Base-by-base conservation (phyloP, 2,329 filamentous ascomycete species). In the Rhynchosporium secalis region DNA sequence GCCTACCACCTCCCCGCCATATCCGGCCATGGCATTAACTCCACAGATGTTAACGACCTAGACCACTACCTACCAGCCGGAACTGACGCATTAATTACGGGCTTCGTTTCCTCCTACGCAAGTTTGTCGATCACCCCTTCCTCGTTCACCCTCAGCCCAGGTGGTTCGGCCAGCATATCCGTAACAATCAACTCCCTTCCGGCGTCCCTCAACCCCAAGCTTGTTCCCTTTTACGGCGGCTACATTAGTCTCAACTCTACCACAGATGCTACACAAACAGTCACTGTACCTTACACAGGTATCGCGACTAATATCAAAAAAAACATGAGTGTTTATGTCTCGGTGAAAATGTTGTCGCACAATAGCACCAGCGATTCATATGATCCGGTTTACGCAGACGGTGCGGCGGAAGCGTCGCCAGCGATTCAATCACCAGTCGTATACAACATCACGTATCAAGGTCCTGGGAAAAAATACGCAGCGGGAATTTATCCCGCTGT, bases 101-200 rank as follows among this genome's bases (percentile, higher is more conserved):
- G 62, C 15, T 63, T 68, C 3, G 36, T 51, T 3, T 65, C 62
- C 12, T 40, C n/a, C 6, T 55, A 43, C 10, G 48, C 60, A 3
- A 63, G 63, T 1, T 69, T 67, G 1, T 31, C 57, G 8, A 71
- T 72, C 46, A 48, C 65, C 13, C 63, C 62, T 0, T 43, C 67
- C 9, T 69, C 58, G 2, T 26, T 72, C 3, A 68, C 63, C 43
- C 40, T 73, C 9, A 33, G 56, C 8, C 43, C 67, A 20, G 69
- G 69, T 1, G 38, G 67, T n/a, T 66, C 64, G 15, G 33, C 56
- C 3, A 60, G 56, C 6, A 61, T 73, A 3, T 43, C 63, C 0
- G 63, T 72, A 15, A 60, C 68, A 8, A 40, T 71, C 40, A 56
- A 57, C 3, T 67, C 70, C 5, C 67, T 60, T 3, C 36, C 31